Percentiles rank a stretch among this genome's conserved stretches.
phyloP scores from a whole-genome alignment of 257 asterid genomes.

The Lycium ferocissimum region DNA sequence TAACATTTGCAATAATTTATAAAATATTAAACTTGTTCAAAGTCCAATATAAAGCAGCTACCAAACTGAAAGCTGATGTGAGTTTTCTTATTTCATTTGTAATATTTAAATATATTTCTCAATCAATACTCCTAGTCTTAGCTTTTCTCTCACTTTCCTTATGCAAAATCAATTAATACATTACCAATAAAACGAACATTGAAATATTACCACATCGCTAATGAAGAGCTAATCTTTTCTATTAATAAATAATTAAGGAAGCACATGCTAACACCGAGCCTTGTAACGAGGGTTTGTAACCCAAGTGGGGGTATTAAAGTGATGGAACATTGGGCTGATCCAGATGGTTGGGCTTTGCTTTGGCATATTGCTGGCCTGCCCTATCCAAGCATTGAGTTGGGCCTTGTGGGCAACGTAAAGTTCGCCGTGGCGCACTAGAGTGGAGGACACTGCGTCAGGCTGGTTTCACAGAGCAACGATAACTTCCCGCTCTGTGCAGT shows the following conservation, averaged over 20 bases:
- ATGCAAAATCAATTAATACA: too few species aligned
- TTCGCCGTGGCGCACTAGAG: too few species aligned
- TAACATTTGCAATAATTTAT: too few species aligned
- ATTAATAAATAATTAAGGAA: neutral
- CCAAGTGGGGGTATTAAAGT: neutral
- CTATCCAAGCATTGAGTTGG: neutral
- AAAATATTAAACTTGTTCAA: too few species aligned
- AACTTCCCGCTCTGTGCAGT: constrained; percentile 29
- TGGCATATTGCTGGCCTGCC: neutral
- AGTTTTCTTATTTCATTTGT: too few species aligned
- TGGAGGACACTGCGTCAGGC: constrained; percentile 32
- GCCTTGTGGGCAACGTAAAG: too few species aligned
- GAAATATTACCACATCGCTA: neutral
- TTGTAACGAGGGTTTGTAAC: constrained; percentile 7
- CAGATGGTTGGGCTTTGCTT: neutral
- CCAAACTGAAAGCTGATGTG: too few species aligned
- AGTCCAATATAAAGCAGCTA: too few species aligned
- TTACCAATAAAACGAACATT: too few species aligned
- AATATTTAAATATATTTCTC: too few species aligned
- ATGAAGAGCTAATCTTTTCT: neutral
- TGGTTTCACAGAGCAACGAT: constrained; percentile 38
- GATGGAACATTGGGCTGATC: neutral
- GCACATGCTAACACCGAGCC: neutral
- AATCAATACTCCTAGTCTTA: too few species aligned
- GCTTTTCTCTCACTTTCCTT: too few species aligned